Evolutionary conservation across 2,329 filamentous ascomycete species (phyloP).

Genomic region (Pseudopithomyces maydicus): DNA sequence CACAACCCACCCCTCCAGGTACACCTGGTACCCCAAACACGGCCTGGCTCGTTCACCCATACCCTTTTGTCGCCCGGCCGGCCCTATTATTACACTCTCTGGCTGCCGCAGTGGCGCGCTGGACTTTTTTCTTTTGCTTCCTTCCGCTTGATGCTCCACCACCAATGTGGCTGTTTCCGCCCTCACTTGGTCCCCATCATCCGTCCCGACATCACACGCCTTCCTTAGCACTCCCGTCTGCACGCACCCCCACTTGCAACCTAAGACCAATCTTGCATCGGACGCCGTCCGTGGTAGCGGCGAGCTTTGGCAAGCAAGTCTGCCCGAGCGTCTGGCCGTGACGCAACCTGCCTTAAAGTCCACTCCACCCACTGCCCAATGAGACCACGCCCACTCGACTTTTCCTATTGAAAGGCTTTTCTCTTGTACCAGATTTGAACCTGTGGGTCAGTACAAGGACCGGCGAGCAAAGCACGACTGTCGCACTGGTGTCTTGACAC

Average conservation of each 20-base stretch:
- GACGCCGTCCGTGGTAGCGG: slow-evolving; percentile 26
- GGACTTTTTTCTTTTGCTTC: slow-evolving; percentile 37
- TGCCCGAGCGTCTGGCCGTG: slow-evolving; percentile 23
- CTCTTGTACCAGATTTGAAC: slow-evolving; percentile 15
- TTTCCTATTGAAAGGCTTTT: slow-evolving; percentile 23
- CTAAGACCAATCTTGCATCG: slow-evolving; percentile 30
- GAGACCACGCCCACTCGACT: slow-evolving; percentile 23
- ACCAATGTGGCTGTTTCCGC: slow-evolving; percentile 37
- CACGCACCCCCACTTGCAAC: slow-evolving; percentile 32
- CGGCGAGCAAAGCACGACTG: slow-evolving; percentile 35
- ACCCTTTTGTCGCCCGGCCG: slow-evolving; percentile 24
- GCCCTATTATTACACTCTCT: slow-evolving; percentile 34
- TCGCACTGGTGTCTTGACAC: slow-evolving; percentile 42
- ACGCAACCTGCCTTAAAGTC: slow-evolving; percentile 25
- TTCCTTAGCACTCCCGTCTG: slow-evolving; percentile 23
- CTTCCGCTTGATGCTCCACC: slow-evolving; percentile 24
- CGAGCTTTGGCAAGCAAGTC: slow-evolving; percentile 22
- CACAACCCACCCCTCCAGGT: slow-evolving; percentile 35
- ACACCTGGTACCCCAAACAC: slow-evolving; percentile 26
- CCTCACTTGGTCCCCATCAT: slow-evolving; percentile 25
- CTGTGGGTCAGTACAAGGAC: slow-evolving; percentile 28
- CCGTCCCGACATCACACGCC: slow-evolving; percentile 21
- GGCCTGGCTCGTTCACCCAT: slow-evolving; percentile 28
- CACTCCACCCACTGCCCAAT: slow-evolving; percentile 23
- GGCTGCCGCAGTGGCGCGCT: slow-evolving; percentile 41